Evolutionary conservation across 2,329 filamentous ascomycete species (phyloP).

Genomic region (Dactylellina leptospora): DNA sequence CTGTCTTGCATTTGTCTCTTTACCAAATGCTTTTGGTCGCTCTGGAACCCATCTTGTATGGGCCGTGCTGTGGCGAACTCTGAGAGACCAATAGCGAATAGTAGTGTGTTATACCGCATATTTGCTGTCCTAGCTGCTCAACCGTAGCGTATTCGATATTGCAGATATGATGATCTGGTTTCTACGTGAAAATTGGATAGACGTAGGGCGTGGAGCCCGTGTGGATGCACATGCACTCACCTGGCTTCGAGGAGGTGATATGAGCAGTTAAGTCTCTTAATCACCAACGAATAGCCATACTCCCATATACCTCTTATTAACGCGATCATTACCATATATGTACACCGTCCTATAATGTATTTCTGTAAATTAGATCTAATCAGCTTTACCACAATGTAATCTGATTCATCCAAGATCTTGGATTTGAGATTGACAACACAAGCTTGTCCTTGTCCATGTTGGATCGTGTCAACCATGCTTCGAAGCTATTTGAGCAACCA

Average conservation of each 20-base stretch:
- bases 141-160: too few relatives aligned
- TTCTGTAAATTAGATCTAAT: not conserved
- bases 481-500: too few relatives aligned
- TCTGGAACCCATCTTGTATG: not conserved
- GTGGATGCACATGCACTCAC: too few relatives aligned
- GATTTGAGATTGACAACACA: too few relatives aligned
- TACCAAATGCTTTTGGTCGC: slow-evolving; percentile 10
- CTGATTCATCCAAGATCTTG: too few relatives aligned
- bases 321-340: not conserved
- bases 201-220: too few relatives aligned
- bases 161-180: too few relatives aligned
- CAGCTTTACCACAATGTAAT: too few relatives aligned
- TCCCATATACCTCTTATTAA: slow-evolving; percentile 22
- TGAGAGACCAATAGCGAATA: slow-evolving; percentile 22
- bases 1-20: slow-evolving; percentile 25
- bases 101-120: slow-evolving; percentile 10
- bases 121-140: not conserved
- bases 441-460: too few relatives aligned
- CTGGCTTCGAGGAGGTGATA: slow-evolving; percentile 12
- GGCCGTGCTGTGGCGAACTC: slow-evolving; percentile 1
- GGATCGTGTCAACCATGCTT: too few relatives aligned
- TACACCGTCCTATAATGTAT: too few relatives aligned
- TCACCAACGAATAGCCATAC: not conserved
- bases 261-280: not conserved
- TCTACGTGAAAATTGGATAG: too few relatives aligned